Conservation (phyloP, 306 rosid genomes). For the Quercus robur region DNA sequence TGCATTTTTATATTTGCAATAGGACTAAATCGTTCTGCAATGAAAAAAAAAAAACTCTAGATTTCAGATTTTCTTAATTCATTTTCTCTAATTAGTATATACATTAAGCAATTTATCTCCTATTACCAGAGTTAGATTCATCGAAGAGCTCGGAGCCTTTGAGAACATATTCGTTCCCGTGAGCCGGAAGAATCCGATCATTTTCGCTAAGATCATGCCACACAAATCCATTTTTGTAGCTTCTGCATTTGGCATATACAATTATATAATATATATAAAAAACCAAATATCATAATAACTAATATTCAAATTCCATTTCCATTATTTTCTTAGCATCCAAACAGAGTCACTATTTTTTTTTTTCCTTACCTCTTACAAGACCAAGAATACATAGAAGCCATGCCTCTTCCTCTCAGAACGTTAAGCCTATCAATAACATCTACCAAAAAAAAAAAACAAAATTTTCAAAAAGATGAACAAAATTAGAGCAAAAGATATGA, state of each 20-base stretch:
- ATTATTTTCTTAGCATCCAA: conserved; percentile 19
- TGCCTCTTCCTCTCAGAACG: conserved; percentile 85
- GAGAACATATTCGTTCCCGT: conserved; percentile 87
- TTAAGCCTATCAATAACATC: conserved; percentile 83
- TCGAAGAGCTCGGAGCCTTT: conserved; percentile 94
- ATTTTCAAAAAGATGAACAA: neutral
- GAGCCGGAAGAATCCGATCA: conserved; percentile 78
- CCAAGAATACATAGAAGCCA: conserved; percentile 86
- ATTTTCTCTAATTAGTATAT: neutral
- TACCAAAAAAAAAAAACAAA: conserved; percentile 23
- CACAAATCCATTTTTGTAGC: conserved; percentile 88
- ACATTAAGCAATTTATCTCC: conserved; percentile 7
- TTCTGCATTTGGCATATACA: conserved; percentile 46
- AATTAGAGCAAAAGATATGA: neutral
- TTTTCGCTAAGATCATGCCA: conserved; percentile 94
- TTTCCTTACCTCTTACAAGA: conserved; percentile 79
- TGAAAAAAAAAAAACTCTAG: conserved; percentile 1
- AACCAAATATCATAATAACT: neutral
- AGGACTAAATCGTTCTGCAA: conserved; percentile 58
- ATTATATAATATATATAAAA: conserved; percentile 2
- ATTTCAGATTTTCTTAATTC: conserved; percentile 6
- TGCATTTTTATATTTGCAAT: conserved; percentile 47
- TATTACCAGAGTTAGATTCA: conserved; percentile 68
- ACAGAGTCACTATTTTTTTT: neutral
- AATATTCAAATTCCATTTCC: neutral